Base-by-base conservation (phyloP, 2,329 filamentous ascomycete genomes). In the Hypoxylon sp. region DNA sequence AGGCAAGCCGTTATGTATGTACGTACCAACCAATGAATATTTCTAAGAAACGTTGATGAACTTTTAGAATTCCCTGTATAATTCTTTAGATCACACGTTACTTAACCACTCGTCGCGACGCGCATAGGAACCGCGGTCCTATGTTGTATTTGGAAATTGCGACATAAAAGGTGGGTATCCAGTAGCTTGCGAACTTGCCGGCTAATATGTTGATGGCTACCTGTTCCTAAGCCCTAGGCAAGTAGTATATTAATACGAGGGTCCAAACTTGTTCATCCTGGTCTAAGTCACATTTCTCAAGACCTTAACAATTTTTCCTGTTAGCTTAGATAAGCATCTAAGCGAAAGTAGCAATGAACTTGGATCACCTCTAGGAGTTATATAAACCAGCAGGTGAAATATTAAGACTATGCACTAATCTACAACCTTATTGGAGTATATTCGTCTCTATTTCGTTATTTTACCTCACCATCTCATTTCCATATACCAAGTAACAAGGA, bases 181-280 rank as follows among this genome's bases (percentile, higher is more conserved):
- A 36, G 13, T 11, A 45, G 17, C 36, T 28, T 58, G 23, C 17
- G 28, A 13, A 46, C 5, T 30, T 25, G 17, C 38, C 55, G 62
- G 62, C 32, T 65, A 65, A 65, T 65, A 55, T 64, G 25, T 19
- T 10, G 10, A 59, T 45, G 30, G 41, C 23, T 36, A 34, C 49
- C 14, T 25, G n/a, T 19, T 38, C 2, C 34, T 13, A 46, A 10
- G 14, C 17, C 32, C 14, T 3, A 43, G 30, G 23, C 6, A 46
- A 55, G 14, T 7, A 32, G 21, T 23, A 59, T 30, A 56, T 57
- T 14, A 63, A 63, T 63, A 57, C 51, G 60, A 63, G 43, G 17
- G 21, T 56, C 43, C 43, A 52, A 36, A 52, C 36, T 25, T 17
- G 1, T 19, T 30, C 13, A 17, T 9, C 28, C 28, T 9, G 25